These are phyloP conservation scores for Aspergillus oerlinghausenensis DNA, from an alignment of 2,329 filamentous ascomycete genomes.

Conservation along the genomic window DNA sequence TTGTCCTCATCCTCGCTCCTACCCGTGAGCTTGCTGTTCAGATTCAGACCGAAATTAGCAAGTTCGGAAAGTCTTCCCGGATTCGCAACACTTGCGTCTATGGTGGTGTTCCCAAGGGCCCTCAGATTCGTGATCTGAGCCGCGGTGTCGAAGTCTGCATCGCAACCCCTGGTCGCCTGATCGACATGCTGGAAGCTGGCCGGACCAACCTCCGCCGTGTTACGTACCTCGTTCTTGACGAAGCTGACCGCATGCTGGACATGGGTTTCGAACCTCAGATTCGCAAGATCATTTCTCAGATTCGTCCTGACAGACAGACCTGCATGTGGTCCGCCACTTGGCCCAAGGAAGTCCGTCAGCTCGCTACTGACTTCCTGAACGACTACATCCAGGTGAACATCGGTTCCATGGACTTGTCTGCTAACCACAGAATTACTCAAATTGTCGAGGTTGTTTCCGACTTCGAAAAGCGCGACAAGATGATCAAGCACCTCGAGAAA, in stretches of 20 bases:
- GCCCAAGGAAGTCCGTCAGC: slow-evolving; percentile 95
- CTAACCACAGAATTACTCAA: slow-evolving; percentile 97
- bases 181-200: slow-evolving; percentile 96
- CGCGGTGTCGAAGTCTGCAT: slow-evolving; percentile 98
- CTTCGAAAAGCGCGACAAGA: slow-evolving; percentile 94
- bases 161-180: slow-evolving; percentile 93
- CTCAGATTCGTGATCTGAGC: slow-evolving; percentile 90
- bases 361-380: slow-evolving; percentile 84
- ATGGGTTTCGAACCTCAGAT: slow-evolving; percentile 99
- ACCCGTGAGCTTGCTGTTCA: slow-evolving; percentile 97
- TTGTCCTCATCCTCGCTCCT: slow-evolving; percentile 90
- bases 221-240: slow-evolving; percentile 96
- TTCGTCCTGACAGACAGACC: slow-evolving; percentile 95
- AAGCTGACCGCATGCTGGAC: slow-evolving; percentile 99
- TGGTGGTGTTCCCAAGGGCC: slow-evolving; percentile 96
- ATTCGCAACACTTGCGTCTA: slow-evolving; percentile 99
- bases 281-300: slow-evolving; percentile 96
- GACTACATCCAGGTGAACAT: slow-evolving; percentile 99
- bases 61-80: slow-evolving; percentile 95
- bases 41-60: slow-evolving; percentile 97
- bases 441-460: slow-evolving; percentile 94
- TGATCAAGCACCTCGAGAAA: slow-evolving; percentile 96
- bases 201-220: slow-evolving; percentile 98
- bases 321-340: slow-evolving; percentile 99
- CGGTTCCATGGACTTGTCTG: slow-evolving; percentile 89